These are phyloP conservation scores for Ustilago trichophora DNA, from an alignment of 1,284 basidiomycete genomes.

Conservation along the genomic window DNA sequence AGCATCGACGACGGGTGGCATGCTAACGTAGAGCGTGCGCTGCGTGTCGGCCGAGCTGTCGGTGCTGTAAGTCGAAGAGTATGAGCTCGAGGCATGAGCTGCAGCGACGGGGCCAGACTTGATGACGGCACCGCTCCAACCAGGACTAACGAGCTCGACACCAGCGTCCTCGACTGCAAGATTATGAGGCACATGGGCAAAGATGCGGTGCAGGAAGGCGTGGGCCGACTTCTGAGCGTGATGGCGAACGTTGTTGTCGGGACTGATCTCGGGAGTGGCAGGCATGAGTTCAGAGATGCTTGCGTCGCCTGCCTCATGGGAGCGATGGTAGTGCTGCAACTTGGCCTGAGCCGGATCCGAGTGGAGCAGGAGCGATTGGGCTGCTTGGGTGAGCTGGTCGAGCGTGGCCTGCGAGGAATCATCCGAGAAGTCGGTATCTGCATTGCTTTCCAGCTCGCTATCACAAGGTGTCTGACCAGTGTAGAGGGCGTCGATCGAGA, in stretches of 20 bases:
- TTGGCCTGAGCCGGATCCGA: conserved; percentile 13
- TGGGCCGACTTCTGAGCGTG: conserved; percentile 51
- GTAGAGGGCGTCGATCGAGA: conserved; percentile 25
- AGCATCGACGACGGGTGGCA: conserved; percentile 45
- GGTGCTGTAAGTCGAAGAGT: conserved; percentile 17
- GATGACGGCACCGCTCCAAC: conserved; percentile 59
- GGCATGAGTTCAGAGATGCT: conserved; percentile 44
- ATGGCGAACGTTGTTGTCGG: conserved; percentile 50
- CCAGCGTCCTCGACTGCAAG: conserved; percentile 53
- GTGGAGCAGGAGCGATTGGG: conserved; percentile 30
- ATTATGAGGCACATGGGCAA: conserved; percentile 30
- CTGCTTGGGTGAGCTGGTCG: conserved; percentile 28
- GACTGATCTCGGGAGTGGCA: conserved; percentile 58
- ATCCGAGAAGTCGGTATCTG: conserved; percentile 20
- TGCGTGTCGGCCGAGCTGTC: conserved; percentile 33
- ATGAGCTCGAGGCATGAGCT: conserved; percentile 12
- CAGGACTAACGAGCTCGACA: conserved; percentile 55
- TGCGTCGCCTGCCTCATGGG: conserved; percentile 6
- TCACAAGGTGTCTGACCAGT: conserved; percentile 36
- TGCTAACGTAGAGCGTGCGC: conserved; percentile 59
- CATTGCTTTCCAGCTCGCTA: conserved; percentile 30
- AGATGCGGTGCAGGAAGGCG: conserved; percentile 50
- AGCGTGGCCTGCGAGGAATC: conserved; percentile 34
- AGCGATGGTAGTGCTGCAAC: conserved; percentile 3
- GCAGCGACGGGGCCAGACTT: conserved; percentile 16